Conservation (phyloP, 2,329 filamentous ascomycete genomes). For the Pseudocercospora fijiensis region DNA sequence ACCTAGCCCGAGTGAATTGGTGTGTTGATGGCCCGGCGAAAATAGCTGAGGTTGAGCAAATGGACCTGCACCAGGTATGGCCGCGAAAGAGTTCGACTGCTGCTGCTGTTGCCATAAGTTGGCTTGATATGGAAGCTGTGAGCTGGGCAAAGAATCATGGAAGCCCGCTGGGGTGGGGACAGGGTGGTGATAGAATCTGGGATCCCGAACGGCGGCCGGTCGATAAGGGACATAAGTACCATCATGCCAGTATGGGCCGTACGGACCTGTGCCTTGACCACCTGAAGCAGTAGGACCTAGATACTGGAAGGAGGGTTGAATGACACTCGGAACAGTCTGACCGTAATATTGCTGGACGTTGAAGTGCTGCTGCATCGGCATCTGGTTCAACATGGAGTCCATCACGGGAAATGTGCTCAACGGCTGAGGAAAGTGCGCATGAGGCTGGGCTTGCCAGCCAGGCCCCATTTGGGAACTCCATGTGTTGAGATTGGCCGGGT, state of each 20-base stretch:
- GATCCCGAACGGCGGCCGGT: constrained; percentile 57
- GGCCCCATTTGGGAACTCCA: constrained; percentile 17
- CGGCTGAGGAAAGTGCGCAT: constrained; percentile 24
- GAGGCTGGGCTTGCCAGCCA: constrained; percentile 16
- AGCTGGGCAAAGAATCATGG: constrained; percentile 22
- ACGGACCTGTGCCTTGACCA: constrained; percentile 55
- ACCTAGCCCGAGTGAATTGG: constrained; percentile 3
- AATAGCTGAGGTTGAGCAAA: constrained; percentile 19
- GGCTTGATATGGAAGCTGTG: constrained; percentile 24
- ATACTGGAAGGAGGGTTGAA: constrained; percentile 60
- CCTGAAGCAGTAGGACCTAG: constrained; percentile 60
- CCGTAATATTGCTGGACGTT: constrained; percentile 38
- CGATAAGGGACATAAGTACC: constrained; percentile 62
- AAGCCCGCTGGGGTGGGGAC: constrained; percentile 23
- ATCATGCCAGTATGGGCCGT: constrained; percentile 64
- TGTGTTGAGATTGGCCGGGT: constrained; percentile 17
- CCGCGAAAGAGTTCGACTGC: constrained; percentile 18
- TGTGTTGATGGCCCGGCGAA: background rate
- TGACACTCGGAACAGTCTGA: constrained; percentile 57
- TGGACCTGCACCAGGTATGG: constrained; percentile 11
- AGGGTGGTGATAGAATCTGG: constrained; percentile 44
- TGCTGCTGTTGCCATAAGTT: constrained; percentile 28
- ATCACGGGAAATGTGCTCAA: constrained; percentile 48
- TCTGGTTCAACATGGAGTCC: constrained; percentile 62
- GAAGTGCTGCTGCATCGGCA: constrained; percentile 45